A percentile compares a stretch with the other conserved stretches of the same genome.
Conservation (phyloP, 257 asterid genomes). For the Solanum tarapatanum region DNA sequence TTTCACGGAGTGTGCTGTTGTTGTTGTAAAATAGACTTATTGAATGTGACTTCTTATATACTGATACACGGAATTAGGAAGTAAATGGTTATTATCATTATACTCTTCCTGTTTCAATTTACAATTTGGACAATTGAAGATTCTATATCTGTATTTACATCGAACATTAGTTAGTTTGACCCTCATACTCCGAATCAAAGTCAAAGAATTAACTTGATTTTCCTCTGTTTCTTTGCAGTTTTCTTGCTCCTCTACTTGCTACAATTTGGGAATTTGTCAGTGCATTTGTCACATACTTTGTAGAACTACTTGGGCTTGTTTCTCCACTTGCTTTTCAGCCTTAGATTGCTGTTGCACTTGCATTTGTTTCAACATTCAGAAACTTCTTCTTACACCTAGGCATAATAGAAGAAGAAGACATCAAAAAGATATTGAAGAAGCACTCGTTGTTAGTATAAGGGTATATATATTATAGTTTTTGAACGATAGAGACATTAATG, state of each 20-base stretch:
- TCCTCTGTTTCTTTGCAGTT: conserved; percentile 36
- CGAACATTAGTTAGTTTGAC: background rate
- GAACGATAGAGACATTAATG: rapidly evolving
- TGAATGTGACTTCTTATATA: no score
- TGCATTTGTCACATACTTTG: conserved; percentile 41
- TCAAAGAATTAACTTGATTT: background rate
- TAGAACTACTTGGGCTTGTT: conserved; percentile 37
- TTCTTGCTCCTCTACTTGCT: conserved; percentile 48
- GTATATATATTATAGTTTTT: no score
- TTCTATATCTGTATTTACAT: no score
- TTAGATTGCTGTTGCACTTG: conserved; percentile 49
- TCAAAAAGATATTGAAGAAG: conserved; percentile 21
- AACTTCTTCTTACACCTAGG: conserved; percentile 15
- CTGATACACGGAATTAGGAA: no score
- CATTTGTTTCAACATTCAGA: conserved; percentile 37
- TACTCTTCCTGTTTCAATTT: no score
- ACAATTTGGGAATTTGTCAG: conserved; percentile 58
- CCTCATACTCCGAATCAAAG: background rate
- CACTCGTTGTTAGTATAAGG: background rate
- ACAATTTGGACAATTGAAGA: no score
- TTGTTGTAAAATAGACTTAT: no score
- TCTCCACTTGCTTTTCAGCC: conserved; percentile 33
- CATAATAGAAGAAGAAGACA: conserved; percentile 14
- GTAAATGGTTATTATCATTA: no score
- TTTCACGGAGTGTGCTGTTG: no score